phyloP scores from a whole-genome alignment of 805 yeast genomes.

The Kazachstania africana region DNA sequence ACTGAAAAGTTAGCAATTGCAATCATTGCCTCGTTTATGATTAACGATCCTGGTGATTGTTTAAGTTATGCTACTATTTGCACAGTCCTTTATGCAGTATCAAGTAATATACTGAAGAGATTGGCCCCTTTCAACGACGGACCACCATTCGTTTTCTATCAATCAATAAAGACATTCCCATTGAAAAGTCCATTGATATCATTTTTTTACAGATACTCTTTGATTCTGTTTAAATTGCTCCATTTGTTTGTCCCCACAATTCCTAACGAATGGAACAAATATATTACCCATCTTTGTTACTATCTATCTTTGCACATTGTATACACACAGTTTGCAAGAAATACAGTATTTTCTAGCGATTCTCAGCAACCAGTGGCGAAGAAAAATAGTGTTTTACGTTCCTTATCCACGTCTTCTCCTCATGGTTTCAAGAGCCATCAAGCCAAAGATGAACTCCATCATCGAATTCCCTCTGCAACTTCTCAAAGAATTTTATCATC shows the following conservation, averaged over 20 bases:
- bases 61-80: slow-evolving; percentile 21
- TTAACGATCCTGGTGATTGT: slow-evolving; percentile 22
- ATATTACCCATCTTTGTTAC: slow-evolving; percentile 3
- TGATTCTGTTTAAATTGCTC: too few relatives aligned
- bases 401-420: too few relatives aligned
- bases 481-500: too few relatives aligned
- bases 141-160: neutral
- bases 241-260: too few relatives aligned
- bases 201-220: too few relatives aligned
- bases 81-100: slow-evolving; percentile 18
- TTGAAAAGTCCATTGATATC: too few relatives aligned
- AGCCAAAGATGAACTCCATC: too few relatives aligned
- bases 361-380: too few relatives aligned
- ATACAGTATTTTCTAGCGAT: too few relatives aligned
- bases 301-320: slow-evolving; percentile 23
- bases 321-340: slow-evolving; percentile 10
- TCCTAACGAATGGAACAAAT: neutral
- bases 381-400: too few relatives aligned
- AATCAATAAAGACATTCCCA: neutral
- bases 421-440: too few relatives aligned
- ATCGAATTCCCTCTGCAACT: too few relatives aligned
- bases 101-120: slow-evolving; percentile 9
- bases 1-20: slow-evolving; percentile 21
- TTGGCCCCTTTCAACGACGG: slow-evolving; percentile 2
- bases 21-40: slow-evolving; percentile 23